Base-by-base conservation (phyloP, 192 early-diverging fungal genomes). In the Rhizoclosmatium sp. region DNA sequence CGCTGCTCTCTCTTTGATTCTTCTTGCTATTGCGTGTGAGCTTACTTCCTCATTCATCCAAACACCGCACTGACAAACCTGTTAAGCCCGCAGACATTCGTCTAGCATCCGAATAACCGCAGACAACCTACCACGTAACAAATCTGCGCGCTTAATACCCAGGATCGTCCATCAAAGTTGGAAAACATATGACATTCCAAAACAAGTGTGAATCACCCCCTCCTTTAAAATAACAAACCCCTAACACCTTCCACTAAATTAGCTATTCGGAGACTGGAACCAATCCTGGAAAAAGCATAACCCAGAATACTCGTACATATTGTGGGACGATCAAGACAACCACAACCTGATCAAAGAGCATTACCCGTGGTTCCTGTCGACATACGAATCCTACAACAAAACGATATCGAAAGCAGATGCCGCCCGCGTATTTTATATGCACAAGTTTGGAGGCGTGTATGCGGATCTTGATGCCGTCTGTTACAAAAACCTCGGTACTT, bases 391-490 rank as follows among this genome's bases (percentile, higher is more conserved):
- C 56, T 65, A 82, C 62, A 65, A 80, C 0, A 40, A 58, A 16
- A 31, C 58, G 69, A 82, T 85, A 41, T 19, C 54, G 19, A 79
- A 82, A 21, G 84, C 80, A 31, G 84, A 85, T 65, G 76, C 76
- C 10, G 68, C 67, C 16, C 82, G 84, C 4, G 81, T 82, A 31
- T 74, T 81, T 47, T 81, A 82, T 59, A 71, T 85, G 82, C 66
- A 84, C 69, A 71, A 69, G 47, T 84, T 69, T 49, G 84, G 84
- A 44, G 82, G 84, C 47, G 69, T 85, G n/a, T 85, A 84, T 59
- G 76, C 72, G 4, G 84, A 85, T 69, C 62, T 85, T 10, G 84
- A 85, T 62, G 42, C 70, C 1, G 72, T n/a, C 23, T 44, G 46
- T 9, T 75, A 64, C 21, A 60, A 62, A 40, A 56, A 56, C 9